Base-by-base conservation (phyloP, 331 rosid genomes). In the Pyracantha coccinea region DNA sequence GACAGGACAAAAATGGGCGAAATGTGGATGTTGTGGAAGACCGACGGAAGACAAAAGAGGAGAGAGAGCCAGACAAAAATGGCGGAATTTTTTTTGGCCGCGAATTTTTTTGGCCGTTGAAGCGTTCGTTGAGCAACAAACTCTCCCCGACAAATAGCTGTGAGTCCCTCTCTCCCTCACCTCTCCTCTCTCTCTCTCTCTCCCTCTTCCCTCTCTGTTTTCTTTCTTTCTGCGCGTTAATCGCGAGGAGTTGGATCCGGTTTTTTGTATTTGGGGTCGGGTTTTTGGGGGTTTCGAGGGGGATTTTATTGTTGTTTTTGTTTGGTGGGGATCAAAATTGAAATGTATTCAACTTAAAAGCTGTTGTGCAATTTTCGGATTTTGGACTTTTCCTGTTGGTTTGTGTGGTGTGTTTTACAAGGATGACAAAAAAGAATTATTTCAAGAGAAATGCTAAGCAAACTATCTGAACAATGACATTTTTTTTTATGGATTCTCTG, bases 31-130 rank as follows among this genome's bases (percentile, higher is more conserved):
- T 50, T 50, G 55, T 17, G 55, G 21, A 38, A 79, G 82, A 82
- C 83, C 83, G 81, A 45, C 72, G 81, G 80, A 29, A 66, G 75
- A 71, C 65, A 72, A 45, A 45, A 67, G 61, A 54, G 77, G 80
- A 50, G 12, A 12, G 32, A 8, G 20, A 75, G 68, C 44, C 35
- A 71, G 62, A 41, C 68, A 74, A 60, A 83, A 68, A 78, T 64
- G 68, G 45, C 68, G 73, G 71, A 74, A 69, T 52, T 76, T 33
- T 65, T 61, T 62, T 63, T 76, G 87, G 91, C 90, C 90, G 92
- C 81, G 87, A 88, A 93, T 84, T 81, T 85, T 94, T 38, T 77
- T 85, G 85, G 89, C 91, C 90, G 90, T 86, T 89, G 87, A 90
- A 95, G 84, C 99, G 97, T 86, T 95, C 97, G 77, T 90, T 84